Base-by-base conservation (phyloP, 2,329 filamentous ascomycete genomes). In the Hawksworthiomyces lignivorus region DNA sequence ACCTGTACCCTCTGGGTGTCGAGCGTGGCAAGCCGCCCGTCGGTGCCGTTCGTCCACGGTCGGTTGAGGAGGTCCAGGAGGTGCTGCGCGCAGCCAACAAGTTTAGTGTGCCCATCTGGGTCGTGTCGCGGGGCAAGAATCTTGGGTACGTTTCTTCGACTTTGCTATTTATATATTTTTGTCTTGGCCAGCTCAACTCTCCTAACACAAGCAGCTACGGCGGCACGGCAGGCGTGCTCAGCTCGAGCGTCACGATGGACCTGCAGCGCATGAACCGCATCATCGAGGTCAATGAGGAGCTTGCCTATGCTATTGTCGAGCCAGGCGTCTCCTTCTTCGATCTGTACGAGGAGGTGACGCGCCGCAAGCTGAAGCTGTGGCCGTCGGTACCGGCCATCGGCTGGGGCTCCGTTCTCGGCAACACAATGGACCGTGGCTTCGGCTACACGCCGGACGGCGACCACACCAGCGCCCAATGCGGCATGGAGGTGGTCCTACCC, bases 351-450 rank as follows among this genome's bases (percentile, higher is more conserved):
- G 56, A 64, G 44, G 62, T 64, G 32, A 50, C 52, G 15, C 56
- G 62, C 41, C 56, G 61, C 20, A 53, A 60, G 51, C 55, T 63
- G 32, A 57, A 57, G 40, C 54, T 69, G 22, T 69, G 65, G 68
- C 62, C 66, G 5, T 65, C 32, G 7, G 36, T 34, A 12, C 26
- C 40, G 4, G 35, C 40, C 22, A 57, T 74, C 8, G 69, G 69
- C 22, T 71, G 69, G 56, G 69, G 69, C 2, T 64, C 61, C 27
- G 61, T 73, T 4, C 51, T 73, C 20, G 70, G 70, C 4, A 73
- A 74, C 50, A 65, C 63, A 0, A 40, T 67, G 4, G 64, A 68
- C 45, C 54, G 63, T 5, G 64, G 63, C 7, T 61, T 59, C 38
- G 64, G 64, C 31, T 66, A 65, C 49, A 63, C 59, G 2, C 58